A percentile compares a stretch with the other conserved stretches of the same genome.
phyloP scores from a whole-genome alignment of 1,139 yeast species.

The Suhomyces bokatorum region DNA sequence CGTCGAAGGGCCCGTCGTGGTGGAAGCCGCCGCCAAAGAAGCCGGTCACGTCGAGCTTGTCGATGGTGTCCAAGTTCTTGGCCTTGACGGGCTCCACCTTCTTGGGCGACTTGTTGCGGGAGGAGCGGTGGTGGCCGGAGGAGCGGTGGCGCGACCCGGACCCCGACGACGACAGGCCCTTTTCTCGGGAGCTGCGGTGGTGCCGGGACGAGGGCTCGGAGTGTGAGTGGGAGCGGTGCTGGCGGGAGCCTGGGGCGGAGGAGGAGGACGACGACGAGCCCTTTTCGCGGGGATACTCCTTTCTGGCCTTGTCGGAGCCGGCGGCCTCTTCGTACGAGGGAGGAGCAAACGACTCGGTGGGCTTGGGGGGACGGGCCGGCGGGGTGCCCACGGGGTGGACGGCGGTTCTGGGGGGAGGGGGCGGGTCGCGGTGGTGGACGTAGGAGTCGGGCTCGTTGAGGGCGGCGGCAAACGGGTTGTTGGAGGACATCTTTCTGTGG shows the following conservation, averaged over 20 bases:
- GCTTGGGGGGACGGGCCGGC: constrained; percentile 37
- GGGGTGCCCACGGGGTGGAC: constrained; percentile 20
- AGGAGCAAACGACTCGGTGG: constrained; percentile 34
- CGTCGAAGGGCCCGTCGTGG: constrained; percentile 99
- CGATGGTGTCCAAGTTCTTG: constrained; percentile 84
- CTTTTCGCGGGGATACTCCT: constrained; percentile 57
- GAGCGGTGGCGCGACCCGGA: constrained; percentile 12
- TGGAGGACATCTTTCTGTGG: constrained; percentile 46
- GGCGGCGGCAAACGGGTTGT: constrained; percentile 59
- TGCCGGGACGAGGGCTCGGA: constrained; percentile 16
- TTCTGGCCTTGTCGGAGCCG: constrained; percentile 42
- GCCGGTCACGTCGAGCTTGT: constrained; percentile 92
- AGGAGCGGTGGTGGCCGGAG: constrained; percentile 13
- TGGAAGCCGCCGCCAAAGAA: constrained; percentile 94
- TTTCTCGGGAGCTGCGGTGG: constrained; percentile 14
- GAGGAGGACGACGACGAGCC: constrained; percentile 23
- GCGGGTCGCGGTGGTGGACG: constrained; percentile 37
- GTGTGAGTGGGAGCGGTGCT: constrained; percentile 18
- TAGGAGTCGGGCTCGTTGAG: constrained; percentile 40
- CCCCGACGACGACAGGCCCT: constrained; percentile 4
- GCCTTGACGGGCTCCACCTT: constrained; percentile 47
- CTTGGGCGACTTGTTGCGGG: constrained; percentile 35
- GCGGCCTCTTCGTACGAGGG: constrained; percentile 76
- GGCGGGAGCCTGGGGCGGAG: constrained; percentile 21
- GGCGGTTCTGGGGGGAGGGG: constrained; percentile 28